Evolutionary conservation across 257 asterid genomes (phyloP).

Genomic region (Solanum dulcamara): DNA sequence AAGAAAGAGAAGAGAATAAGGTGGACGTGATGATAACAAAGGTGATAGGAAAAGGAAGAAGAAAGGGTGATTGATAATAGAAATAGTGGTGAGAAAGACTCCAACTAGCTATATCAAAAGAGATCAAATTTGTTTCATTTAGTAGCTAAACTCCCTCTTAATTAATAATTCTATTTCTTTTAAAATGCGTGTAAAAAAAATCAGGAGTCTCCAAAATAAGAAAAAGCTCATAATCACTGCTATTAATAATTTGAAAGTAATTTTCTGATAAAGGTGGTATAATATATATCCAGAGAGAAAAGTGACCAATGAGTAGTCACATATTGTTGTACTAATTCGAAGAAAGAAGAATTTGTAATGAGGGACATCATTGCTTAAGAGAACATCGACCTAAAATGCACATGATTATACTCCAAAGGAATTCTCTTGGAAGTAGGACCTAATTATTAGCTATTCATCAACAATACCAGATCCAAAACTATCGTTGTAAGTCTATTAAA

Average conservation of each 20-base stretch:
- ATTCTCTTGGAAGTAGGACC: neutral
- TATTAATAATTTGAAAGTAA: neutral
- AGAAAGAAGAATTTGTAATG: neutral
- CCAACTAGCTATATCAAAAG: no score
- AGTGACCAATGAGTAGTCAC: neutral
- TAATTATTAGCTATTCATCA: neutral
- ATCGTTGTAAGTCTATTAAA: neutral
- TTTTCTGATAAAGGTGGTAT: neutral
- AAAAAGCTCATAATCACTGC: neutral
- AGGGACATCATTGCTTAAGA: neutral
- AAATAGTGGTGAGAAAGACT: no score
- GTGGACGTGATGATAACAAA: no score
- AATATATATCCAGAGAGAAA: neutral
- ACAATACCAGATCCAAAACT: neutral
- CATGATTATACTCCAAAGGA: neutral
- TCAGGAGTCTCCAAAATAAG: no score
- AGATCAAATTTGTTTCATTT: neutral
- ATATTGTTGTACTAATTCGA: neutral
- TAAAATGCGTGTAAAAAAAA: no score
- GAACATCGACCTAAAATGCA: slow-evolving; percentile 4
- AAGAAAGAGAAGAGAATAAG: no score
- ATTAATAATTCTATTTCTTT: no score
- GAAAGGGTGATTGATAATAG: no score
- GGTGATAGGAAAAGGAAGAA: no score
- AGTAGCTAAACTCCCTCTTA: neutral